Conservation (phyloP, 2,329 filamentous ascomycete genomes). For the Pseudogymnoascus verrucosus region DNA sequence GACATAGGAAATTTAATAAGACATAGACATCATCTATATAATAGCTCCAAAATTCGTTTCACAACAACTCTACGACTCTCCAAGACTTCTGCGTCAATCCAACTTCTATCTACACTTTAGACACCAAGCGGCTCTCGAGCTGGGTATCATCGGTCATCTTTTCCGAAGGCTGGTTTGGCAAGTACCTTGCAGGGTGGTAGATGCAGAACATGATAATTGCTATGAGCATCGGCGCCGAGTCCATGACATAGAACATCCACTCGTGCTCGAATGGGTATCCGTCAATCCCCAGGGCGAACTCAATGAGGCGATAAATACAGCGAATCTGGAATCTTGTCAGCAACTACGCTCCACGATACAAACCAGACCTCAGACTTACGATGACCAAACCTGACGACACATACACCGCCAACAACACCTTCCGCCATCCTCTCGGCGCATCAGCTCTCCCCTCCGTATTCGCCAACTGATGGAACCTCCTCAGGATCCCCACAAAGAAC, state of each 20-base stretch:
- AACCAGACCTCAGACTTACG: conserved; percentile 29
- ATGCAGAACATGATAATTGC: conserved; percentile 42
- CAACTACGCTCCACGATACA: neutral
- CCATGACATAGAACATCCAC: conserved; percentile 46
- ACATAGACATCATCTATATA: neutral
- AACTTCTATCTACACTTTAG: neutral
- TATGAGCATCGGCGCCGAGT: conserved; percentile 39
- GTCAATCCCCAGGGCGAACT: conserved; percentile 44
- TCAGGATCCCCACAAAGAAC: conserved; percentile 34
- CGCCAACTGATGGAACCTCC: conserved; percentile 31
- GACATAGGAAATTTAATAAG: neutral
- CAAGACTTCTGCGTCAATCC: neutral
- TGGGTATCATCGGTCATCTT: neutral
- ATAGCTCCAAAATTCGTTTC: neutral
- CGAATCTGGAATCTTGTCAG: conserved; percentile 33
- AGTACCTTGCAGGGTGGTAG: conserved; percentile 38
- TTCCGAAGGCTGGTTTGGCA: conserved; percentile 21
- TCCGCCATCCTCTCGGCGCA: conserved; percentile 31
- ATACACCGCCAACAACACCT: conserved; percentile 35
- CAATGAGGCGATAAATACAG: conserved; percentile 45
- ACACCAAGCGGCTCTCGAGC: conserved; percentile 1
- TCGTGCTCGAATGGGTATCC: conserved; percentile 43
- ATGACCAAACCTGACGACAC: conserved; percentile 38
- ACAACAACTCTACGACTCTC: neutral
- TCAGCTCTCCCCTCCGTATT: conserved; percentile 16